Percentiles rank a stretch among this genome's conserved stretches.
phyloP scores from a whole-genome alignment of 2,329 filamentous ascomycete genomes.

The Calonectria honghensis region DNA sequence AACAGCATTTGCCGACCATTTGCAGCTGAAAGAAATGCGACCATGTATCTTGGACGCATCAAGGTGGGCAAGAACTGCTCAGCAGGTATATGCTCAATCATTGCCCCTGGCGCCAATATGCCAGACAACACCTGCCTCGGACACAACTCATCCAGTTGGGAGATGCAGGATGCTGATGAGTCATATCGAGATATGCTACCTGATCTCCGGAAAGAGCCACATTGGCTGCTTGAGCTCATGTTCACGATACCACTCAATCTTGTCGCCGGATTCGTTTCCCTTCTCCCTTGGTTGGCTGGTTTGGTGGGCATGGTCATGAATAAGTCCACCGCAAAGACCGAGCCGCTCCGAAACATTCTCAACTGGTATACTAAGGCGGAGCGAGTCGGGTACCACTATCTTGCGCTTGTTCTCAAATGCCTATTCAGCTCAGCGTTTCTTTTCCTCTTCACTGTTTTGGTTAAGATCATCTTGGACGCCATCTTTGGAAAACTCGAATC shows the following conservation, averaged over 20 bases:
- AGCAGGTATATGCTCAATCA: constrained; percentile 68
- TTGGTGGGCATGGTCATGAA: constrained; percentile 67
- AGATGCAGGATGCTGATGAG: constrained; percentile 68
- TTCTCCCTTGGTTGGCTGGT: constrained; percentile 67
- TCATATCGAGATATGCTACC: constrained; percentile 66
- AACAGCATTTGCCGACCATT: constrained; percentile 71
- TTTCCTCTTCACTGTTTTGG: constrained; percentile 63
- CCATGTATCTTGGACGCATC: constrained; percentile 74
- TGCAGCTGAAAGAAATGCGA: constrained; percentile 73
- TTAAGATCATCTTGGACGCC: constrained; percentile 64
- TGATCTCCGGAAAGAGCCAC: constrained; percentile 62
- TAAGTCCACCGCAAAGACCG: constrained; percentile 57
- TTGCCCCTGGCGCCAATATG: constrained; percentile 70
- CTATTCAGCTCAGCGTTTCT: constrained; percentile 66
- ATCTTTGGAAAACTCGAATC: constrained; percentile 62
- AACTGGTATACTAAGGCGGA: constrained; percentile 69
- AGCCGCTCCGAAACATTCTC: constrained; percentile 65
- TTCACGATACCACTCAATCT: constrained; percentile 65
- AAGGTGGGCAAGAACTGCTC: constrained; percentile 67
- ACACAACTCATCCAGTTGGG: constrained; percentile 75
- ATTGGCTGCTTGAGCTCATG: constrained; percentile 66
- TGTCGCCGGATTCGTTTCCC: constrained; percentile 63
- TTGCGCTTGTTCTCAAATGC: constrained; percentile 65
- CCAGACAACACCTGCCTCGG: constrained; percentile 72
- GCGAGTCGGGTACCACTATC: constrained; percentile 70